phyloP scores from a whole-genome alignment of 169 alveolate species.

The Eimeria sp. region DNA sequence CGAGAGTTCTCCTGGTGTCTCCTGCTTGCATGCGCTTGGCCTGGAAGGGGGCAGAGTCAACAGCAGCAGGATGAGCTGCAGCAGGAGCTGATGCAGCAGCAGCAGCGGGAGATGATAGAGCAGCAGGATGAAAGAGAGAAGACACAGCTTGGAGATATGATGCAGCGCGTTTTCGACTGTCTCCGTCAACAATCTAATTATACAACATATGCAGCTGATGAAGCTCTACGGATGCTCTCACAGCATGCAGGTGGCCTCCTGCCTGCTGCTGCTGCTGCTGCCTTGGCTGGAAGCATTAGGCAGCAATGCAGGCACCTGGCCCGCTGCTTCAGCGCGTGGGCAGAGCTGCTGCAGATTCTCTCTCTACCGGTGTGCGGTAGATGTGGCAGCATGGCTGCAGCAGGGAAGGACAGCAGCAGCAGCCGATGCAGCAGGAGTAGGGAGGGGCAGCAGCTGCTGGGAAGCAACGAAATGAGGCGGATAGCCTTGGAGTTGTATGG shows the following conservation, averaged over 20 bases:
- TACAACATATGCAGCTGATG: not conserved
- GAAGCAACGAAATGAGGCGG: not conserved
- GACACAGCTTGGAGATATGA: not conserved
- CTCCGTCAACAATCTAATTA: not conserved
- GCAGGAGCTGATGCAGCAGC: slow-evolving; percentile 12
- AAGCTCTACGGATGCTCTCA: not conserved
- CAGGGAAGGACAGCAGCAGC: slow-evolving; percentile 9
- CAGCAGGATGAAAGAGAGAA: not conserved
- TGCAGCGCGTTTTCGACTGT: slow-evolving; percentile 19
- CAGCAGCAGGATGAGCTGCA: slow-evolving; percentile 13
- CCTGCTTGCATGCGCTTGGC: not conserved
- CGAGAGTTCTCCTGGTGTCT: slow-evolving; percentile 3
- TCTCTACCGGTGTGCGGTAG: slow-evolving; percentile 16
- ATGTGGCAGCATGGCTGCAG: not conserved
- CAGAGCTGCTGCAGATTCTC: slow-evolving; percentile 15
- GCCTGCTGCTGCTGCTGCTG: slow-evolving; percentile 32
- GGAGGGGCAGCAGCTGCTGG: not conserved
- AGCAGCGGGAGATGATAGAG: slow-evolving; percentile 1
- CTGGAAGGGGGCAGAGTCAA: not conserved
- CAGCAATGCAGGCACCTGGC: slow-evolving; percentile 50
- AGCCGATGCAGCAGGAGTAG: not conserved
- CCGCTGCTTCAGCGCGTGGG: slow-evolving; percentile 53
- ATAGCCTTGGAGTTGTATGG: not conserved
- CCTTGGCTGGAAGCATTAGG: not conserved
- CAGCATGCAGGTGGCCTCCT: not conserved